Evolutionary conservation across 352 stramenopile species (phyloP).

Genomic region (Globisporangium middletonii): DNA sequence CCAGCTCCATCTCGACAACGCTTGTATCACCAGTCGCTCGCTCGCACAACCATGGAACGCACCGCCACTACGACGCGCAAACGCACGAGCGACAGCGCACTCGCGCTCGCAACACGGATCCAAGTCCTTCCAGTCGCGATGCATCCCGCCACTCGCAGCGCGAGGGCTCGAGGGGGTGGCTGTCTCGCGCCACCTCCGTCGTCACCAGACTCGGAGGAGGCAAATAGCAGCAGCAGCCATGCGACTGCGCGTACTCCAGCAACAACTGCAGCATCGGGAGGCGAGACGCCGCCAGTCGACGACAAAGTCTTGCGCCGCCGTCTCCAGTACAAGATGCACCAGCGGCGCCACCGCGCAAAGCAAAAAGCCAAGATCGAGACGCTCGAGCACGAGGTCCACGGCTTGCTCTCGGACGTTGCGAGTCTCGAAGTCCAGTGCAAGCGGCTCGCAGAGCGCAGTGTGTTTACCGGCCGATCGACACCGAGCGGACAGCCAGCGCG

Average conservation of each 20-base stretch:
- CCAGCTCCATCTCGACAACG: too few relatives aligned
- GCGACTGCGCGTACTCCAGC: not conserved
- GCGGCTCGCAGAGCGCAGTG: conserved; percentile 23
- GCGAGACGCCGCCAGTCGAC: not conserved
- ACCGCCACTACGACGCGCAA: too few relatives aligned
- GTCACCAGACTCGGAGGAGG: too few relatives aligned
- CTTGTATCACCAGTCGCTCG: too few relatives aligned
- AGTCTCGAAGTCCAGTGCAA: conserved; percentile 27
- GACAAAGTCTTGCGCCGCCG: conserved; percentile 41
- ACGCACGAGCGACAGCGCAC: too few relatives aligned
- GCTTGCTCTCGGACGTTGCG: conserved; percentile 31
- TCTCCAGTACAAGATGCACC: conserved; percentile 64
- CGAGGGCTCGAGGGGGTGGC: too few relatives aligned
- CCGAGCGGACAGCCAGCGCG: conserved; percentile 22
- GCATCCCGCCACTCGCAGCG: too few relatives aligned
- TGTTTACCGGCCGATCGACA: conserved; percentile 26
- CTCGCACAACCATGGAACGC: too few relatives aligned
- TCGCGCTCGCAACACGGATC: too few relatives aligned
- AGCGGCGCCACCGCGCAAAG: conserved; percentile 59
- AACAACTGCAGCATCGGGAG: not conserved
- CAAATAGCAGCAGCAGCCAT: too few relatives aligned
- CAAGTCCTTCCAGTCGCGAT: too few relatives aligned
- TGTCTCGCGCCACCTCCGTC: too few relatives aligned
- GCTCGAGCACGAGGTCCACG: conserved; percentile 35
- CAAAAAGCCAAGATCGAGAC: conserved; percentile 41